Evolutionary conservation across 495 filamentous ascomycete species (phyloP).

Genomic region (Penicillium roqueforti): DNA sequence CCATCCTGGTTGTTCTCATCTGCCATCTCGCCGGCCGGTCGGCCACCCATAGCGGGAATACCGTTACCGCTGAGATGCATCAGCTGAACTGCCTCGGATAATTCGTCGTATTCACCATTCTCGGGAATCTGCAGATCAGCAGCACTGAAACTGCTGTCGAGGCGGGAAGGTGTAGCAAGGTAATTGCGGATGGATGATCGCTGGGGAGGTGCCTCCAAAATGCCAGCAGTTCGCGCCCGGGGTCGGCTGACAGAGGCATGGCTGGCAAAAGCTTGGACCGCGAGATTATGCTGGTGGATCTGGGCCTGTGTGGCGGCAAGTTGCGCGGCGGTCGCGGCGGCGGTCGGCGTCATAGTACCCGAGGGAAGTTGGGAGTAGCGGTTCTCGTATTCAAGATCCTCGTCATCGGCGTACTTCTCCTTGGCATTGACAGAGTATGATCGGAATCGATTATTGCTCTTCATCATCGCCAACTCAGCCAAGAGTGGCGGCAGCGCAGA

Average conservation of each 20-base stretch:
- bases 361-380: constrained; percentile 57
- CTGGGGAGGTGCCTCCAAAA: constrained; percentile 77
- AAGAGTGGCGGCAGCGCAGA: constrained; percentile 63
- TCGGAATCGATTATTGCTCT: constrained; percentile 80
- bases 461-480: constrained; percentile 72
- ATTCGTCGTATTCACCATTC: constrained; percentile 66
- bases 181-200: constrained; percentile 71
- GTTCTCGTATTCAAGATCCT: constrained; percentile 73
- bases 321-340: constrained; percentile 62
- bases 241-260: constrained; percentile 79
- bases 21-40: constrained; percentile 33
- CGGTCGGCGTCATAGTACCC: constrained; percentile 66
- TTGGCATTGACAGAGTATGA: constrained; percentile 99
- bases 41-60: constrained; percentile 52
- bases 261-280: constrained; percentile 84
- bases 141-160: constrained; percentile 79
- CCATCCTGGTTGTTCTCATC: constrained; percentile 82
- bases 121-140: constrained; percentile 71
- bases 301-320: constrained; percentile 82
- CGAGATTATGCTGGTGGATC: constrained; percentile 88
- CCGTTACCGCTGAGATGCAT: constrained; percentile 67
- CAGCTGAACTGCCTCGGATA: constrained; percentile 71
- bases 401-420: constrained; percentile 92
- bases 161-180: constrained; percentile 68
- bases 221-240: constrained; percentile 82